A percentile compares a stretch with the other conserved stretches of the same genome.
Conservation (phyloP, 192 early-diverging fungal species). For the Bifiguratus adelaidae region DNA sequence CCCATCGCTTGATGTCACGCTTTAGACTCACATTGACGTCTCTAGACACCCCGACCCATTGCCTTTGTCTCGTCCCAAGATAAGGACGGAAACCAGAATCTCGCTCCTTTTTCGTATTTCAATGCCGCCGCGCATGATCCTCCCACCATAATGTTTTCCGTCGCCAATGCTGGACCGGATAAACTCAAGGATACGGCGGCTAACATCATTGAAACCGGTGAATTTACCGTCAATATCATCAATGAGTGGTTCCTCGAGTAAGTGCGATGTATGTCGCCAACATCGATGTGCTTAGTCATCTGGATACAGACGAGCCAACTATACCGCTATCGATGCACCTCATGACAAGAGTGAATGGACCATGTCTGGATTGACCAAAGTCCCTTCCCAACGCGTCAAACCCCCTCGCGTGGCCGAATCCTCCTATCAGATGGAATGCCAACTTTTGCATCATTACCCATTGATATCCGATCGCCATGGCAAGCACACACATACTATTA, state of each 20-base stretch:
- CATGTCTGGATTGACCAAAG: conserved; percentile 21
- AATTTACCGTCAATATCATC: conserved; percentile 41
- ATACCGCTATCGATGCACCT: conserved; percentile 28
- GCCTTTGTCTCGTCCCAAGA: conserved; percentile 28
- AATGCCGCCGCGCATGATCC: conserved; percentile 35
- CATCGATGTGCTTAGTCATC: not conserved
- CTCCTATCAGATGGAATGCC: conserved; percentile 29
- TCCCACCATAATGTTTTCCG: conserved; percentile 23
- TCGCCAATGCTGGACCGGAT: conserved; percentile 1
- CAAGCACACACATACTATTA: conserved; percentile 16
- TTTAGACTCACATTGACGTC: not conserved
- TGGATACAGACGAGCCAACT: conserved; percentile 21
- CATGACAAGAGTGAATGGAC: conserved; percentile 15
- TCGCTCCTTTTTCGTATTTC: conserved; percentile 36
- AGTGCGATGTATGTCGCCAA: not conserved
- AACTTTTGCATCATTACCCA: conserved; percentile 17
- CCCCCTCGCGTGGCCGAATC: conserved; percentile 19
- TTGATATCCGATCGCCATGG: conserved; percentile 15
- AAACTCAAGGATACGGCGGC: conserved; percentile 28
- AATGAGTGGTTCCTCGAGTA: conserved; percentile 30
- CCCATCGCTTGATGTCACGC: not conserved
- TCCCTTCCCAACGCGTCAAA: conserved; percentile 11
- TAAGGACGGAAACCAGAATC: conserved; percentile 13
- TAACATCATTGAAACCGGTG: conserved; percentile 25
- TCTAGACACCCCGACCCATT: conserved; percentile 26